Percentiles rank a stretch among this genome's conserved stretches.
These are phyloP conservation scores for Rhizophora mangle DNA, from an alignment of 345 rosid genomes.

Conservation along the genomic window DNA sequence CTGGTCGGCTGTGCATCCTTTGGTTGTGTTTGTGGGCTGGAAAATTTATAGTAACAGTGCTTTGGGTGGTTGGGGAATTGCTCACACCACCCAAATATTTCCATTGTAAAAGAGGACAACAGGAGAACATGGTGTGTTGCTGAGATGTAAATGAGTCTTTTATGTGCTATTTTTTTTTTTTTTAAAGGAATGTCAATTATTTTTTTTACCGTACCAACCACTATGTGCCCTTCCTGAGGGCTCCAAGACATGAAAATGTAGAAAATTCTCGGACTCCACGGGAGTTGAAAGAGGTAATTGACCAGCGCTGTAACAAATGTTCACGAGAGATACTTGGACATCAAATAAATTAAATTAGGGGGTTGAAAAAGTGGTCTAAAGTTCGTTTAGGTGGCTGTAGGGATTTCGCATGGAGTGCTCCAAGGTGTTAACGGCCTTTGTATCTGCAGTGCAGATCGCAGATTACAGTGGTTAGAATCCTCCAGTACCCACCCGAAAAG, in stretches of 20 bases:
- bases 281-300: too few relatives aligned
- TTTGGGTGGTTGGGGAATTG: slow-evolving; percentile 34
- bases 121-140: slow-evolving; percentile 17
- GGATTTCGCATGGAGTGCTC: slow-evolving; percentile 28
- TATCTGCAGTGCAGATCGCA: not conserved
- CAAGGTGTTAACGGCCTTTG: not conserved
- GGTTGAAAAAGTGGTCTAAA: not conserved
- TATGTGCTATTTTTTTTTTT: not conserved
- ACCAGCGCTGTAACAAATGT: slow-evolving; percentile 6
- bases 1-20: slow-evolving; percentile 15
- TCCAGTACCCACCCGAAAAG: slow-evolving; percentile 5
- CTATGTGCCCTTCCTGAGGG: too few relatives aligned
- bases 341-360: not conserved
- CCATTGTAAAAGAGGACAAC: slow-evolving; percentile 32
- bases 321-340: not conserved
- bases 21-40: slow-evolving; percentile 7
- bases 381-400: slow-evolving; percentile 7
- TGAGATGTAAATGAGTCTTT: slow-evolving; percentile 13
- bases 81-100: slow-evolving; percentile 30
- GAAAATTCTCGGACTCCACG: too few relatives aligned
- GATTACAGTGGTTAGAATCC: not conserved
- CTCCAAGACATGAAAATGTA: too few relatives aligned
- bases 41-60: slow-evolving; percentile 20
- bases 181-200: too few relatives aligned
- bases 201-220: too few relatives aligned